These are phyloP conservation scores for Sordaria brevicollis DNA, from an alignment of 495 filamentous ascomycete genomes.

Conservation along the genomic window DNA sequence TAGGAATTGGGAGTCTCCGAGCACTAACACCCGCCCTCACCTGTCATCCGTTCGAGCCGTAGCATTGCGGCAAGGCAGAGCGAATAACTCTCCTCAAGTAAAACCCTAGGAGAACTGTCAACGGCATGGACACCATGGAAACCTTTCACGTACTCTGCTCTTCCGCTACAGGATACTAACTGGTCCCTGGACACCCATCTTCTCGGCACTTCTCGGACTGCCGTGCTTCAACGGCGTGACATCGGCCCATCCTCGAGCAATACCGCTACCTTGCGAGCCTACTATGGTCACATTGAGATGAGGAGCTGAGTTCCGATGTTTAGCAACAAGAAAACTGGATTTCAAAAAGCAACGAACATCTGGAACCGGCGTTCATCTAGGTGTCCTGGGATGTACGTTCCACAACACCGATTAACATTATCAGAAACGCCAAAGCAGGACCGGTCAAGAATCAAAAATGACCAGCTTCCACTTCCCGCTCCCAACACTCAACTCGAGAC, in stretches of 20 bases:
- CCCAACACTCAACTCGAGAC: constrained; percentile 2
- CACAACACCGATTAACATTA: neutral
- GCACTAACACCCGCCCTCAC: neutral
- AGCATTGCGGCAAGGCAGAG: constrained; percentile 8
- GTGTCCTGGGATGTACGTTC: neutral
- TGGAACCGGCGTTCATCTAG: constrained; percentile 1
- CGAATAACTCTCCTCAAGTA: neutral
- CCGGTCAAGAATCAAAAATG: neutral
- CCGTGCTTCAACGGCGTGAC: constrained; percentile 18
- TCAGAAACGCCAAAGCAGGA: neutral
- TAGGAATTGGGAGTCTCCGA: neutral
- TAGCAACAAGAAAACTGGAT: neutral
- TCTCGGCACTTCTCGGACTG: neutral
- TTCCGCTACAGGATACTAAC: neutral
- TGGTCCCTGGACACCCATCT: neutral
- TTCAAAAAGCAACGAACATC: neutral
- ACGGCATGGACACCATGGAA: neutral
- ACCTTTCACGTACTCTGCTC: neutral
- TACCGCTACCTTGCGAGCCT: neutral
- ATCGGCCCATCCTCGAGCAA: constrained; percentile 8
- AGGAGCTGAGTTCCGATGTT: neutral
- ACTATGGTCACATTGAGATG: neutral
- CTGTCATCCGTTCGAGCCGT: neutral
- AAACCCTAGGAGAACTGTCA: neutral
- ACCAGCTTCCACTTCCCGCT: neutral